Evolutionary conservation across 1,139 yeast species (phyloP).

Genomic region (Taphrina confusa): DNA sequence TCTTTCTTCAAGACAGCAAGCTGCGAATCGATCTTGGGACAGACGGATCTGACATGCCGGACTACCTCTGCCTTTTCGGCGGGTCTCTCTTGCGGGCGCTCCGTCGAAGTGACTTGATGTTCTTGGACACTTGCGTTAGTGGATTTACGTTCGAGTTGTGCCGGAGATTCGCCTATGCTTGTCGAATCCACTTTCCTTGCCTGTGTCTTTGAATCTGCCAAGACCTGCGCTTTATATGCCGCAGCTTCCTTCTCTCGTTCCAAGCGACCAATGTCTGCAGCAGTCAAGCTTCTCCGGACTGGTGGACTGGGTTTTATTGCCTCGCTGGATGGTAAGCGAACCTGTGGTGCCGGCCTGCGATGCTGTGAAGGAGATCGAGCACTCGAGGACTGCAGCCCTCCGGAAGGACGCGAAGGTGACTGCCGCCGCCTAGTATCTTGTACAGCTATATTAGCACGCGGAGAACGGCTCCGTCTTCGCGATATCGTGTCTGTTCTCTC

Average conservation of each 20-base stretch:
- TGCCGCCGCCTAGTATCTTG: neutral
- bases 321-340: neutral
- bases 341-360: neutral
- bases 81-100: neutral
- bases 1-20: conserved; percentile 2
- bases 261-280: conserved; percentile 27
- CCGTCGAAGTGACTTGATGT: neutral
- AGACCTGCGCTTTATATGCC: conserved; percentile 23
- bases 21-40: conserved; percentile 14
- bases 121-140: neutral
- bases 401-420: neutral
- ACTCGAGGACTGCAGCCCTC: neutral
- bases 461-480: neutral
- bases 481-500: neutral
- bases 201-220: conserved; percentile 5
- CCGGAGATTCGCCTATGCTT: neutral
- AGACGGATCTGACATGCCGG: neutral
- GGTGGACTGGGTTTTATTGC: neutral
- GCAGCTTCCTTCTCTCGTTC: conserved; percentile 27
- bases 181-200: neutral
- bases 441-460: neutral
- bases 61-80: conserved; percentile 5
- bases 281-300: conserved; percentile 9
- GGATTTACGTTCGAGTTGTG: neutral
- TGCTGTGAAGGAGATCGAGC: neutral